phyloP scores from a whole-genome alignment of 257 asterid genomes.

The Dorcoceras hygrometricum region DNA sequence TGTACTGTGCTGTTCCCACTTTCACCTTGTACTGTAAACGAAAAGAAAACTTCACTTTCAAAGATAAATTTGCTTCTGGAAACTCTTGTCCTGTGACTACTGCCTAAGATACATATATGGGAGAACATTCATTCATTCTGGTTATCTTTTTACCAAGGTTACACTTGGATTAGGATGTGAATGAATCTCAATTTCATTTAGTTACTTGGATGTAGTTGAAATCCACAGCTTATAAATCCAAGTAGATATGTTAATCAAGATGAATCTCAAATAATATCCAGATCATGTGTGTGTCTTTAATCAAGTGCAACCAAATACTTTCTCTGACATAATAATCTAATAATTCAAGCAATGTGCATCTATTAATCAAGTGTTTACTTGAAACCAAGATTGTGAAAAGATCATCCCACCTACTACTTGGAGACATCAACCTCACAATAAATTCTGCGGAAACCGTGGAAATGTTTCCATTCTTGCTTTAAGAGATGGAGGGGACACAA shows the following conservation, averaged over 20 bases:
- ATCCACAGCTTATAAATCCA: too few relatives aligned
- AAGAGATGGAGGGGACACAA: conserved; percentile 30
- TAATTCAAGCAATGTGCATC: too few relatives aligned
- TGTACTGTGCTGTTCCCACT: conserved; percentile 23
- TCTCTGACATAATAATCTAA: too few relatives aligned
- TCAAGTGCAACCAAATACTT: too few relatives aligned
- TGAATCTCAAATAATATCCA: too few relatives aligned
- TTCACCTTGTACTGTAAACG: conserved; percentile 33
- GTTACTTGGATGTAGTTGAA: too few relatives aligned
- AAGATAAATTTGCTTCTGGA: not conserved
- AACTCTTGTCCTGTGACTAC: too few relatives aligned
- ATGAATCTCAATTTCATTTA: too few relatives aligned
- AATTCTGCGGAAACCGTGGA: not conserved
- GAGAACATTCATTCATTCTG: not conserved
- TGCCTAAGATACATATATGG: too few relatives aligned
- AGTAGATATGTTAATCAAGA: too few relatives aligned
- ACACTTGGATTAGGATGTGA: too few relatives aligned
- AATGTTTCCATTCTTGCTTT: conserved; percentile 5
- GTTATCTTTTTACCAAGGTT: not conserved
- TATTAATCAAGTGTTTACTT: not conserved
- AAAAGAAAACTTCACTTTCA: conserved; percentile 19
- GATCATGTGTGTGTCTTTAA: too few relatives aligned
- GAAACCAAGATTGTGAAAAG: not conserved
- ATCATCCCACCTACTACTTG: not conserved
- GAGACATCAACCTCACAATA: not conserved